Evolutionary conservation across 345 rosid genomes (phyloP).

Genomic region (Eucalyptus caleyi): DNA sequence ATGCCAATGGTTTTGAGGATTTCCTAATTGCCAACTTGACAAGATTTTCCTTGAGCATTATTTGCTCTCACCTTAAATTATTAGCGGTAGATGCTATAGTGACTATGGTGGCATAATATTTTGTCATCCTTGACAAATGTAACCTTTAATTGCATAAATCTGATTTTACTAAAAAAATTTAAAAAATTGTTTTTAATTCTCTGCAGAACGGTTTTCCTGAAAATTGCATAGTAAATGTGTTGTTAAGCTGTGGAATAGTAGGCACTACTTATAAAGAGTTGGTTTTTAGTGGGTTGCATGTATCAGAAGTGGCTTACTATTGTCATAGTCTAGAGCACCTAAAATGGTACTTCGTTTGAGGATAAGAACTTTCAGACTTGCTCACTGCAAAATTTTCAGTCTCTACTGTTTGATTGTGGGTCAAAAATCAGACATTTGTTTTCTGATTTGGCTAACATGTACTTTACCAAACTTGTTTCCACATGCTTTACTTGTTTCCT

Average conservation of each 20-base stretch:
- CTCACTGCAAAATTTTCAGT: not conserved
- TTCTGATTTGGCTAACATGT: not conserved
- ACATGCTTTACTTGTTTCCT: not conserved
- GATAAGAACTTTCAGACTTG: not conserved
- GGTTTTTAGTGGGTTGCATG: not conserved
- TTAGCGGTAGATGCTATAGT: not conserved
- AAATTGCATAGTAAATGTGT: not conserved
- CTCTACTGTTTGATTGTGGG: not conserved
- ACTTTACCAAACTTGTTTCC: not conserved
- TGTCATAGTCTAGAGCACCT: not conserved
- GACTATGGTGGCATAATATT: not conserved
- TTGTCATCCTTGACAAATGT: not conserved
- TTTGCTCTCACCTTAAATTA: not conserved
- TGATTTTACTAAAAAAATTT: not conserved
- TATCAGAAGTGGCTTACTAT: not conserved
- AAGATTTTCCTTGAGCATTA: not conserved
- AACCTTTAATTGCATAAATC: not conserved
- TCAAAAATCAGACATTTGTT: not conserved
- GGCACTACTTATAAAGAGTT: not conserved
- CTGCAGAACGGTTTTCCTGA: not conserved
- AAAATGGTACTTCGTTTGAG: not conserved
- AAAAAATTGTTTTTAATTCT: not conserved
- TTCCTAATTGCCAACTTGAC: not conserved
- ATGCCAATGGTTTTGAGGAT: not conserved
- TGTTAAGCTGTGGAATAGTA: not conserved